Evolutionary conservation across 495 filamentous ascomycete genomes (phyloP).

Genomic region (Penicillium waksmanii): DNA sequence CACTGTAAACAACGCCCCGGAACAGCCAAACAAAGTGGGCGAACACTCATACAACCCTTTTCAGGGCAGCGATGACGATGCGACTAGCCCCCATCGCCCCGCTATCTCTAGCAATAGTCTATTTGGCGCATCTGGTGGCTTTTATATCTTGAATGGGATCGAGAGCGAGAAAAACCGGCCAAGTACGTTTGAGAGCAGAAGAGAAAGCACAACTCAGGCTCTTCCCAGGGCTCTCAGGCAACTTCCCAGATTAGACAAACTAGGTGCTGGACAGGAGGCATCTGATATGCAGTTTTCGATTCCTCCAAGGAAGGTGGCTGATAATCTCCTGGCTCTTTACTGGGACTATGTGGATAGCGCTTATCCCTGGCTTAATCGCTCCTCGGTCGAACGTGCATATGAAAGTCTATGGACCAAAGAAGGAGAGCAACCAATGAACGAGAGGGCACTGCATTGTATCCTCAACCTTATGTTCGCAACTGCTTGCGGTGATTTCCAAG

Average conservation of each 20-base stretch:
- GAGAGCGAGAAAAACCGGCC: background rate
- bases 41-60: background rate
- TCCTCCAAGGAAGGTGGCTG: slow-evolving; percentile 24
- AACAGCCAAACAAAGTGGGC: background rate
- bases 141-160: slow-evolving; percentile 4
- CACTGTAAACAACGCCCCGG: background rate
- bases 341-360: slow-evolving; percentile 28
- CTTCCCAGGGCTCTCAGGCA: background rate
- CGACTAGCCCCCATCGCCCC: background rate
- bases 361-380: slow-evolving; percentile 25
- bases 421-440: slow-evolving; percentile 17
- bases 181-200: background rate
- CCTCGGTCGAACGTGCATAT: slow-evolving; percentile 20
- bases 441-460: slow-evolving; percentile 21
- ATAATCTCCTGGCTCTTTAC: slow-evolving; percentile 21
- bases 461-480: slow-evolving; percentile 22
- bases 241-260: background rate
- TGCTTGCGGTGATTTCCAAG: slow-evolving; percentile 23
- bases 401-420: slow-evolving; percentile 21
- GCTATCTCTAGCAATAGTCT: slow-evolving; percentile 1
- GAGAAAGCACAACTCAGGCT: background rate
- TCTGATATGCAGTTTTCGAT: slow-evolving; percentile 22
- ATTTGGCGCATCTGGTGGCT: slow-evolving; percentile 12
- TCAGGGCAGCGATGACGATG: background rate
- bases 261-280: background rate